Conservation (phyloP, 2,329 filamentous ascomycete genomes). For the Trichoderma koningii region DNA sequence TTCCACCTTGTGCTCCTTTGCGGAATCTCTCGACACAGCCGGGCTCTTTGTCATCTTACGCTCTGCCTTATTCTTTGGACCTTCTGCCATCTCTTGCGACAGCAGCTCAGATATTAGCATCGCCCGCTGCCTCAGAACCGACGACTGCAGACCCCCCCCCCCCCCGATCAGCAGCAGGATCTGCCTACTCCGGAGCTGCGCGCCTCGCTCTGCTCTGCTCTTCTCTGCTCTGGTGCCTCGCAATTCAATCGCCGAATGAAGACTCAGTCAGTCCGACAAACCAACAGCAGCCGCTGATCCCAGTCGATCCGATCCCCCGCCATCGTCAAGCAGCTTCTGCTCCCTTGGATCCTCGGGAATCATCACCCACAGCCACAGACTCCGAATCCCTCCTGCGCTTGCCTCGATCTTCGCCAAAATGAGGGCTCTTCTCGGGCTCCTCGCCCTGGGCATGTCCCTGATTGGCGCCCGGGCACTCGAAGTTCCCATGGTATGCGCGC, state of each 20-base stretch:
- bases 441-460: constrained; percentile 56
- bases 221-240: constrained; percentile 6
- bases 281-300: neutral
- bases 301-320: neutral
- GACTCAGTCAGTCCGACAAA: neutral
- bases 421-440: constrained; percentile 55
- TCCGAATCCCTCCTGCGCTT: neutral
- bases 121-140: too few relatives aligned
- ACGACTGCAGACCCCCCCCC: too few relatives aligned
- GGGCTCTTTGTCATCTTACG: too few relatives aligned
- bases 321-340: neutral
- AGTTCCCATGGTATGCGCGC: constrained; percentile 54
- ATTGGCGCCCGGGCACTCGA: constrained; percentile 60
- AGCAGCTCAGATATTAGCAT: too few relatives aligned
- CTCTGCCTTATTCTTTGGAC: too few relatives aligned
- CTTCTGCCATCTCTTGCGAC: too few relatives aligned
- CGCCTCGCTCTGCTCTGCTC: neutral
- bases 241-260: constrained; percentile 17
- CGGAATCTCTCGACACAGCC: too few relatives aligned
- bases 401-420: constrained; percentile 43
- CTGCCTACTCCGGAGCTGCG: too few relatives aligned
- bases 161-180: too few relatives aligned
- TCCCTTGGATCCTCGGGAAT: neutral
- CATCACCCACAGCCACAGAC: neutral
- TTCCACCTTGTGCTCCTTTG: too few relatives aligned